A percentile compares a stretch with the other conserved stretches of the same genome.
These are phyloP conservation scores for Pseudocercospora cruenta DNA, from an alignment of 2,329 filamentous ascomycete species.

Conservation along the genomic window DNA sequence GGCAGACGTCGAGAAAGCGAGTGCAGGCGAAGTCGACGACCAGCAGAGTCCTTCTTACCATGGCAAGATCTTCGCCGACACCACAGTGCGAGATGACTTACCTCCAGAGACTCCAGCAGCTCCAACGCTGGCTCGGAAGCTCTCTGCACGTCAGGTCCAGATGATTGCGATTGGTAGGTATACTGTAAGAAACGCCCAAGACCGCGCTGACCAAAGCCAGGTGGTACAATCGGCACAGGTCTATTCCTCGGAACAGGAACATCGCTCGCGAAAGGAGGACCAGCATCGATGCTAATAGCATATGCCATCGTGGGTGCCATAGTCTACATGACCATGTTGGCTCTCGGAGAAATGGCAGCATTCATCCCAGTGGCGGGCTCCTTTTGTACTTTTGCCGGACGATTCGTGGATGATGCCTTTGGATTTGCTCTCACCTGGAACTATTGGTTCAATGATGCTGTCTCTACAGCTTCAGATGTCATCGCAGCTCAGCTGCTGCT, in stretches of 20 bases:
- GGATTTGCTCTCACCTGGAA: constrained; percentile 72
- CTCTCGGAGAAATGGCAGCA: constrained; percentile 80
- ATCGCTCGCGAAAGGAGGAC: constrained; percentile 54
- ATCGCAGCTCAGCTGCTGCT: constrained; percentile 62
- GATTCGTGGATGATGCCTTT: constrained; percentile 74
- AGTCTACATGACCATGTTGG: constrained; percentile 80
- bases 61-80: not conserved
- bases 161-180: constrained; percentile 72
- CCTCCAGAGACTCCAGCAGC: constrained; percentile 14
- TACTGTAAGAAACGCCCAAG: not conserved
- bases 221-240: constrained; percentile 48
- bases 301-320: constrained; percentile 70
- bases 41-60: not conserved
- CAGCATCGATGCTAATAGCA: constrained; percentile 70
- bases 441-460: constrained; percentile 69
- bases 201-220: constrained; percentile 32
- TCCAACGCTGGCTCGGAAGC: constrained; percentile 52
- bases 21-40: not conserved
- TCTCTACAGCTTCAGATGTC: constrained; percentile 63
- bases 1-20: not conserved
- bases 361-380: constrained; percentile 77
- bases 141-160: constrained; percentile 60
- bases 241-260: constrained; percentile 65
- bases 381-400: constrained; percentile 63
- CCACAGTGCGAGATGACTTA: constrained; percentile 11